Evolutionary conservation across 768 basidiomycete species (phyloP).

Genomic region (Hemileccinum impolitum): DNA sequence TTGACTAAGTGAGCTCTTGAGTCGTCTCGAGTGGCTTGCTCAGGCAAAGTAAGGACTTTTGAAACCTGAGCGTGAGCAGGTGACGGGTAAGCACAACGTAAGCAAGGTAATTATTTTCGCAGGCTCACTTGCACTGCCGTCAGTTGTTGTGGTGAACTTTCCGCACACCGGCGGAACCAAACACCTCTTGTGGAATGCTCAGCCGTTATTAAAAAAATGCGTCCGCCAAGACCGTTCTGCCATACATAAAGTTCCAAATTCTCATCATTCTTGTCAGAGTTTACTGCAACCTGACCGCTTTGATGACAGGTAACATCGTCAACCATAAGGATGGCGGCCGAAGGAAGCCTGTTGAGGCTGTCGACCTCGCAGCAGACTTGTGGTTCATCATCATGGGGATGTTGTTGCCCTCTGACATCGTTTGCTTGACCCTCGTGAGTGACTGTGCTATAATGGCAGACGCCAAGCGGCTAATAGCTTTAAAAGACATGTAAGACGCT

Average conservation of each 20-base stretch:
- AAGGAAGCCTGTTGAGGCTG: background rate
- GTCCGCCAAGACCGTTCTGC: background rate
- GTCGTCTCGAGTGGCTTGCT: no score
- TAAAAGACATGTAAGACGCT: constrained; percentile 26
- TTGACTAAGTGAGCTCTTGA: background rate
- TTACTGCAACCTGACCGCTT: background rate
- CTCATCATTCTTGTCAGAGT: background rate
- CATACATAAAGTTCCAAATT: background rate
- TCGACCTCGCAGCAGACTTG: constrained; percentile 22
- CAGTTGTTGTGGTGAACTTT: no score
- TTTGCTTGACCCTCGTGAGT: constrained; percentile 27
- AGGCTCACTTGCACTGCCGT: constrained; percentile 1
- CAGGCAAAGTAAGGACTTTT: no score
- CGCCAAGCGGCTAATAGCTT: background rate
- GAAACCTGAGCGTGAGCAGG: no score
- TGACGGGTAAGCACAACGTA: no score
- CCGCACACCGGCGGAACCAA: background rate
- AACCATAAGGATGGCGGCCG: background rate
- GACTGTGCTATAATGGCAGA: no score
- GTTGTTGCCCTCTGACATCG: constrained; percentile 24
- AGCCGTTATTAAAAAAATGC: constrained; percentile 11
- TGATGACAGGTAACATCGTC: background rate
- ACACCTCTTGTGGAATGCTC: no score
- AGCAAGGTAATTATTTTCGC: background rate
- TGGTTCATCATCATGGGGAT: constrained; percentile 30